These are phyloP conservation scores for Pseudophaeomoniella oleicola DNA, from an alignment of 2,329 filamentous ascomycete genomes.

Conservation along the genomic window DNA sequence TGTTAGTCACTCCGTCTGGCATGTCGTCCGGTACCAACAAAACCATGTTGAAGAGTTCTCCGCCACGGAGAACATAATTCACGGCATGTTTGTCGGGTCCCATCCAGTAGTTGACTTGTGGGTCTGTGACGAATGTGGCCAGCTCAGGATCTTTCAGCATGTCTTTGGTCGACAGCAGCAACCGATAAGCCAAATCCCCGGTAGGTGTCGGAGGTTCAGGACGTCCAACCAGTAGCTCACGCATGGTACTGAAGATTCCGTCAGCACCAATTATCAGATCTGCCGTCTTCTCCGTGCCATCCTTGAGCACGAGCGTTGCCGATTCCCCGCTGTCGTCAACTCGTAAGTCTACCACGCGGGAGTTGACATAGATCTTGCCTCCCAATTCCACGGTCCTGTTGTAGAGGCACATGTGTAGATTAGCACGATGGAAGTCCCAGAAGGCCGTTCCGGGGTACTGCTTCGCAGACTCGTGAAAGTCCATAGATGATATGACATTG, in stretches of 20 bases:
- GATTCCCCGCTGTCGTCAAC: slow-evolving; percentile 13
- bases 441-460: slow-evolving; percentile 15
- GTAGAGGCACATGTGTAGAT: slow-evolving; percentile 12
- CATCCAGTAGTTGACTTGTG: slow-evolving; percentile 17
- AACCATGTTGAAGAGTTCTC: slow-evolving; percentile 28
- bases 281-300: slow-evolving; percentile 8
- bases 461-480: slow-evolving; percentile 10
- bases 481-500: slow-evolving; percentile 10
- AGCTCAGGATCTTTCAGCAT: slow-evolving; percentile 14
- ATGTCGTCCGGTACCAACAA: slow-evolving; percentile 50
- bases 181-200: slow-evolving; percentile 17
- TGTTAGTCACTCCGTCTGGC: slow-evolving; percentile 36
- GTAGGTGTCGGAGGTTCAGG: slow-evolving; percentile 14
- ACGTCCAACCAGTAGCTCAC: slow-evolving; percentile 13
- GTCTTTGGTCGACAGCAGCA: slow-evolving; percentile 12
- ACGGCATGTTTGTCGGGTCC: slow-evolving; percentile 17
- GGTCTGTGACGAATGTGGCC: slow-evolving; percentile 12
- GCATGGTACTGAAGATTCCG: slow-evolving; percentile 15
- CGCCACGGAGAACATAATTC: slow-evolving; percentile 16
- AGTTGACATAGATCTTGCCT: slow-evolving; percentile 10
- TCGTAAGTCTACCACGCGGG: slow-evolving; percentile 11
- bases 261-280: slow-evolving; percentile 17
- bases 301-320: slow-evolving; percentile 4
- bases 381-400: slow-evolving; percentile 5
- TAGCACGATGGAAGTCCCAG: slow-evolving; percentile 18